These are phyloP conservation scores for Paramecium tetraurelia DNA, from an alignment of 73 alveolate genomes.

Conservation along the genomic window DNA sequence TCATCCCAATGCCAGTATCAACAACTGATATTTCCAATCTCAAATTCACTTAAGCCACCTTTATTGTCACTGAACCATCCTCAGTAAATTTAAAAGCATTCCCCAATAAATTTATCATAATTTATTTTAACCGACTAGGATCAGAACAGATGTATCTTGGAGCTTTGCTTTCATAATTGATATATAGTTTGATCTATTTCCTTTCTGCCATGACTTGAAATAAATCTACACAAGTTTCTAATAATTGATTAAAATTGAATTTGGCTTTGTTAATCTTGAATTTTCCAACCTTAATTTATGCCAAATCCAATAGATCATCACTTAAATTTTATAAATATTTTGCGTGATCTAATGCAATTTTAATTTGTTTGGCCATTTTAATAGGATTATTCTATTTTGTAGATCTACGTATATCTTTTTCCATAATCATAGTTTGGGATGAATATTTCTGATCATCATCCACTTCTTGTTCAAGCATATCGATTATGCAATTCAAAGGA, in stretches of 20 bases:
- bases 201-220: slow-evolving; percentile 57
- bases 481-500: slow-evolving; percentile 55
- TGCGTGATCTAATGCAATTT: slow-evolving; percentile 52
- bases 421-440: neutral
- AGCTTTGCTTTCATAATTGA: slow-evolving; percentile 24
- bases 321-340: slow-evolving; percentile 39
- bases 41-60: neutral
- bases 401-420: neutral
- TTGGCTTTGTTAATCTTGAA: slow-evolving; percentile 46
- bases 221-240: slow-evolving; percentile 38
- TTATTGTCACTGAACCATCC: slow-evolving; percentile 1
- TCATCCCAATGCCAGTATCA: slow-evolving; percentile 45
- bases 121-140: neutral
- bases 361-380: neutral
- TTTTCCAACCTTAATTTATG: slow-evolving; percentile 53
- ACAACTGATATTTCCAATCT: neutral
- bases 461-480: slow-evolving; percentile 33
- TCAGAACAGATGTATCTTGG: slow-evolving; percentile 8
- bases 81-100: slow-evolving; percentile 46
- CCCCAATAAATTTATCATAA: slow-evolving; percentile 16
- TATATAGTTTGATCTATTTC: neutral
- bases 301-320: slow-evolving; percentile 57
- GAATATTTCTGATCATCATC: slow-evolving; percentile 30
- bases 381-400: neutral
- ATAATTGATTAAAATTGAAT: slow-evolving; percentile 36